Percentiles rank a stretch among this genome's conserved stretches.
phyloP scores from a whole-genome alignment of 2,329 filamentous ascomycete species.

The Fusarium piperis region DNA sequence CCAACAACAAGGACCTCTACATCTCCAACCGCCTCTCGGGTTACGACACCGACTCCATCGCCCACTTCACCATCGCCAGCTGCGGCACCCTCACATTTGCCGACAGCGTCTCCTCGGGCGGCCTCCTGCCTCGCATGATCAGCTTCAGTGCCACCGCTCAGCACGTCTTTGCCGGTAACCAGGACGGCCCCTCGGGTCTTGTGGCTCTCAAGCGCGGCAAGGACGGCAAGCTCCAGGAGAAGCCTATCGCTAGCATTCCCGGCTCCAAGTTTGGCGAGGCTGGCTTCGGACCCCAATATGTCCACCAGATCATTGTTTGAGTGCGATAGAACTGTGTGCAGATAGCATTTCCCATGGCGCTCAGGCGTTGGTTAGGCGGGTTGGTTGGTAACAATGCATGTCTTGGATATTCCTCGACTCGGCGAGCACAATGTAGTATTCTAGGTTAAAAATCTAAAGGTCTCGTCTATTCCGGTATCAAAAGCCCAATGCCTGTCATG shows the following conservation, averaged over 20 bases:
- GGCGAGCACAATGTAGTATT: conserved; percentile 17
- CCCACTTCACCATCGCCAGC: conserved; percentile 54
- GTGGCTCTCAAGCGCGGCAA: conserved; percentile 49
- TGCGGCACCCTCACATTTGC: conserved; percentile 46
- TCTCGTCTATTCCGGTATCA: conserved; percentile 23
- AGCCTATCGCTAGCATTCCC: conserved; percentile 41
- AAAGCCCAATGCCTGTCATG: conserved; percentile 8
- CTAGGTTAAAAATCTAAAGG: conserved; percentile 13
- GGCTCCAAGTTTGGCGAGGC: conserved; percentile 41
- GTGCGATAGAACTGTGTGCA: not conserved
- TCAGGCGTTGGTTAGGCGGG: conserved; percentile 28
- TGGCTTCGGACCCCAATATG: conserved; percentile 46
- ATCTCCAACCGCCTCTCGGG: conserved; percentile 62
- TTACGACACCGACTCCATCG: conserved; percentile 57
- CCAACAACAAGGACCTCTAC: conserved; percentile 57
- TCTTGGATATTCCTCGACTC: not conserved
- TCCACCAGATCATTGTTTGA: conserved; percentile 45
- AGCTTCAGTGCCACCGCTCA: conserved; percentile 49
- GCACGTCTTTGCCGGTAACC: conserved; percentile 59
- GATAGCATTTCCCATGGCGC: conserved; percentile 20
- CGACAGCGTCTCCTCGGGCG: conserved; percentile 48
- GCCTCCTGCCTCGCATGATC: conserved; percentile 58
- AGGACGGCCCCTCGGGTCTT: conserved; percentile 53
- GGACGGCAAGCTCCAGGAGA: conserved; percentile 44
- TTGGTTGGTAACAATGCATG: conserved; percentile 14